Base-by-base conservation (phyloP, 441 rosid genomes). In the Geranium incanum region DNA sequence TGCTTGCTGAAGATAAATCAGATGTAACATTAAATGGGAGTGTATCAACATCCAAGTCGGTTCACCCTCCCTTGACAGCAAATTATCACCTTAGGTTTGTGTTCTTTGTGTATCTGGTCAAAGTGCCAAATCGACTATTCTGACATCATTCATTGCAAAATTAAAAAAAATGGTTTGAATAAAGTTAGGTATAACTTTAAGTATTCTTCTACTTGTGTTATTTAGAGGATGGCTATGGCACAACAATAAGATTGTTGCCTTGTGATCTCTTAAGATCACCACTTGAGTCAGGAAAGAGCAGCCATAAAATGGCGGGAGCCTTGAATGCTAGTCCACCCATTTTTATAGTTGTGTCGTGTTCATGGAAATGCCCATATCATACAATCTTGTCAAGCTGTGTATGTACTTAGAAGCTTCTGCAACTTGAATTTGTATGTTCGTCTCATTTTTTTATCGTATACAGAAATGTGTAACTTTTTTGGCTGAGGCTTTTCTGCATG, bases 41-140 rank as follows among this genome's bases (percentile, higher is more conserved):
- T 76, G 71, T 80, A 36, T 16, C 72, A 21, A 70, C 75, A 57
- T 68, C 83, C 66, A 79, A 81, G 69, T 80, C 83, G 74, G 69
- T 70, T 75, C 41, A 64, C 39, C 15, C 82, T 75, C 78, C 78
- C 55, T 79, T 63, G 64, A 71, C 78, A 68, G 59, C 37, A 67
- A 19, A 80, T 73, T 59, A 67, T 70, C 71, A 69, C 68, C 21
- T 80, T 50, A 79, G 90, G 97, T 91, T 72, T 77, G 88, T 77
- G 66, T 55, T 52, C 60, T 48, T 59, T 63, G 23, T 59, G 28
- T 64, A 78, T 21, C 11, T 52, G 59, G 73, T 70, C 69, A 67
- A 65, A 70, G 66, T 70, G 57, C 68, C 36, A 55, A 57, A 68
- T 52, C 43, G 71, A 45, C 67, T 70, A 15, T 48, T 77, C 36